These are phyloP conservation scores for Lipomyces anomalus DNA, from an alignment of 805 yeast genomes.

Conservation along the genomic window DNA sequence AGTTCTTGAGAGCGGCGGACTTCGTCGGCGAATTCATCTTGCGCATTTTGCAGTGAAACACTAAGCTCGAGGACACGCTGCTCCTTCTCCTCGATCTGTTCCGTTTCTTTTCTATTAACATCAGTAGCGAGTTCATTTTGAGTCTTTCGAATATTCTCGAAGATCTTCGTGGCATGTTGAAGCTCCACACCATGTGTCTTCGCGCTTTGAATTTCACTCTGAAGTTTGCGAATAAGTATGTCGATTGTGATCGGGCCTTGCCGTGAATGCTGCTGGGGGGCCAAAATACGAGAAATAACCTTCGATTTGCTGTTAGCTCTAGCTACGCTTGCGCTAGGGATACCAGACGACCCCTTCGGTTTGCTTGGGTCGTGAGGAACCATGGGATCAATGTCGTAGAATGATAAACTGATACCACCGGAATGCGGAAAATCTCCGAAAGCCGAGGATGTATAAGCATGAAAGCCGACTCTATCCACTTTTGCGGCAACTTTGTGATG, in stretches of 20 bases:
- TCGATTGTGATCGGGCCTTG: conserved; percentile 22
- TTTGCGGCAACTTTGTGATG: conserved; percentile 84
- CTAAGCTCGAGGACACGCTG: conserved; percentile 8
- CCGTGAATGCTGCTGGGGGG: not conserved
- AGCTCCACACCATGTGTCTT: conserved; percentile 14
- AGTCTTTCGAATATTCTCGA: conserved; percentile 4
- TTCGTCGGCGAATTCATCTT: conserved; percentile 6
- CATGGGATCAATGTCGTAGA: conserved; percentile 8
- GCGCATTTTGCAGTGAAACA: conserved; percentile 6
- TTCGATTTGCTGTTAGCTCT: not conserved
- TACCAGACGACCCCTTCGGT: not conserved
- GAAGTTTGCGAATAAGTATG: conserved; percentile 17
- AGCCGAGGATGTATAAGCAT: not conserved
- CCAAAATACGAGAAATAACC: not conserved
- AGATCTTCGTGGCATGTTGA: conserved; percentile 13
- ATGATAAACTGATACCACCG: conserved; percentile 5
- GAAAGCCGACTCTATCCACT: conserved; percentile 55
- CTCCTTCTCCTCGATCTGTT: not conserved
- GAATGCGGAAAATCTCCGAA: not conserved
- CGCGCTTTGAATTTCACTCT: conserved; percentile 16
- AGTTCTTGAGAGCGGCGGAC: conserved; percentile 2
- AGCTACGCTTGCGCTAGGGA: not conserved
- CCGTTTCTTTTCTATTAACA: not conserved
- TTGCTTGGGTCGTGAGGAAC: not conserved
- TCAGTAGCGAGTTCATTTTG: not conserved